Evolutionary conservation across 2,329 filamentous ascomycete species (phyloP), one percentile per base, ranked within the genome.

Genomic region (Ophiostoma novo-ulmi): DNA sequence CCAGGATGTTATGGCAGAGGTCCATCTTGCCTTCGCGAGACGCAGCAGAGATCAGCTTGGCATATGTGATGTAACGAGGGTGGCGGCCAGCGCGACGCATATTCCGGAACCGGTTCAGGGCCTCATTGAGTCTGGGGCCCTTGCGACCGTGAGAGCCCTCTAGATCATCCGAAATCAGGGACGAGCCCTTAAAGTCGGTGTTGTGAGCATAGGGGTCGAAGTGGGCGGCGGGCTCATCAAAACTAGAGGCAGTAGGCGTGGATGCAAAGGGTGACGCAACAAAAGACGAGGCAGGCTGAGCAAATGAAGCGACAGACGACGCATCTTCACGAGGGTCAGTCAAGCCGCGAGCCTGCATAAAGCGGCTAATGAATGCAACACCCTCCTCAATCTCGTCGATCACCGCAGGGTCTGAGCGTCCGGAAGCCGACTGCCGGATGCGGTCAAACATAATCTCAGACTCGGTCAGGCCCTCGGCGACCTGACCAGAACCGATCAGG

Each of bases 61-160:
- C 93, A 76, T 98, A 97, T 1, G 94, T 97, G 79, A 97, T 95
- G 82, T 98, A 98, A 72, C 94, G 89, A 69, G 94, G 93, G 78
- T 97, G 93, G 77, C 93, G 90, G 73, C 94, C 94, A 77, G 92
- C 88, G 72, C 94, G 92, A 74, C 95, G 93, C 83, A 97, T 97
- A 81, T 97, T 97, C 78, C 90, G 91, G 81, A 98, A 92, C 75
- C 93, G 91, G 74, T 85, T 85, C 73, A 98, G 82, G 48, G 93
- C 92, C 74, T 97, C 93, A 74, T 90, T 90, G 72, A 97, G 84
- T 74, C 90, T 88, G 69, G 89, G 86, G 31, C 89, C 89, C 74
- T 89, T 88, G 72, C 91, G 89, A 68, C 90, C 91, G 76, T 89
- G 89, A 55, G 87, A 86, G 76, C 90, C 92, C 81, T 98, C 94